Evolutionary conservation across 1,284 basidiomycete species (phyloP), one percentile per base, ranked within the genome.

Genomic region (Mycosarcoma mackinlayi): DNA sequence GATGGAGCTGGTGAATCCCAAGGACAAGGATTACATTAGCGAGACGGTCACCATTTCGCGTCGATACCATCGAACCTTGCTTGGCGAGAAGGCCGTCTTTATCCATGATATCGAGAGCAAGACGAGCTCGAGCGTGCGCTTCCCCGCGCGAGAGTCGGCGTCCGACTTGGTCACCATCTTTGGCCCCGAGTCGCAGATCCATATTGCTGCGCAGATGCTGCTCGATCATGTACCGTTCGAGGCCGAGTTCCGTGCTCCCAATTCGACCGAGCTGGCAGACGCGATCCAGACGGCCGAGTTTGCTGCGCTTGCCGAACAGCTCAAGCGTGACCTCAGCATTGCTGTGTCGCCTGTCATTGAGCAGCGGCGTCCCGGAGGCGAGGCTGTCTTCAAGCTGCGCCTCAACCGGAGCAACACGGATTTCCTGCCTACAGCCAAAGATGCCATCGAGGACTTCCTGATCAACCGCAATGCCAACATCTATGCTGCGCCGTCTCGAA

Each of bases 11-110:
- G 94, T 98, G 37, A 93, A 91, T 82, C 93, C 93, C 25, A 98
- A 97, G 89, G 95, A 98, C 83, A 96, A 95, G 86, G 94, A 98
- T 83, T 98, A 92, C 84, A 91, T 94, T 61, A 90, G 91, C 75
- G 94, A 98, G 84, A 92, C 91, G 16, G 89, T 98, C 48, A 89
- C 90, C 27, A 94, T 98, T 81, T 93, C 94, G 62, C 88, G 94
- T 53, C 89, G 92, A 67, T 96, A 98, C 85, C 95, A 98, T 80
- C 90, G 95, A 61, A 94, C 92, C 19, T 86, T 98, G 10, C 86
- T 98, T 13, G 94, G 94, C 63, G 94, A 98, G 84, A 97, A 97
- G 86, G 90, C 89, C 77, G 94, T 97, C 76, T 97, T 98, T 83
- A 93, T 98, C 64, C 93, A 91, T 77, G 94, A 98, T 82, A 97